These are phyloP conservation scores for Kuraishia borneana DNA, from an alignment of 805 yeast species.

Conservation along the genomic window DNA sequence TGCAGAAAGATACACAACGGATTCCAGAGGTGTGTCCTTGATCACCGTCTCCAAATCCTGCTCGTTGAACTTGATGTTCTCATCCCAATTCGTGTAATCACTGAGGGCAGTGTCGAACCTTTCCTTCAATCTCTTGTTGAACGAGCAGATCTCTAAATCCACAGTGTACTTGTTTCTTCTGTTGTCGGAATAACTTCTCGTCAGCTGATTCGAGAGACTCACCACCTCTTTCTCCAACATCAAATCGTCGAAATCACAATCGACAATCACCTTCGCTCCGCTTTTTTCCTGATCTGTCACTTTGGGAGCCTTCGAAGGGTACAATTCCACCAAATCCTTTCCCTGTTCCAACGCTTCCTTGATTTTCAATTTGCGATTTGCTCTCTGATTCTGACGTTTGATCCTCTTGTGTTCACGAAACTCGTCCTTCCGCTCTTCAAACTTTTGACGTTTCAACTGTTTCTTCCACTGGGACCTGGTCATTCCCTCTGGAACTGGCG, in stretches of 20 bases:
- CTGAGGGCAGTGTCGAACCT: constrained; percentile 59
- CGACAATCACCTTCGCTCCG: constrained; percentile 54
- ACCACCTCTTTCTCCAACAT: constrained; percentile 68
- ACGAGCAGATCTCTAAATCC: constrained; percentile 48
- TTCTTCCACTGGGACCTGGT: constrained; percentile 80
- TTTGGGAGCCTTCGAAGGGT: constrained; percentile 14
- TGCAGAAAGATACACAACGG: constrained; percentile 66
- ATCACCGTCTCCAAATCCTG: constrained; percentile 22
- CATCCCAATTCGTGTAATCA: constrained; percentile 56
- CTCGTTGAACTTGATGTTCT: constrained; percentile 32
- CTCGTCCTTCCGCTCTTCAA: constrained; percentile 61
- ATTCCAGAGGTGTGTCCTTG: constrained; percentile 16
- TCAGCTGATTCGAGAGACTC: constrained; percentile 70
- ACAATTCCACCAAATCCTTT: constrained; percentile 22
- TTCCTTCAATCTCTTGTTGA: constrained; percentile 51
- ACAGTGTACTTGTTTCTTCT: constrained; percentile 48
- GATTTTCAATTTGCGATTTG: constrained; percentile 17
- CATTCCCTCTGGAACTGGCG: constrained; percentile 82
- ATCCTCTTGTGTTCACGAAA: constrained; percentile 40
- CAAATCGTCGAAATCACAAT: constrained; percentile 83
- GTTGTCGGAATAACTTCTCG: constrained; percentile 73
- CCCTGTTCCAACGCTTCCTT: constrained; percentile 25
- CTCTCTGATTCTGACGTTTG: constrained; percentile 35
- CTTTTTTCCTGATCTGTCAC: constrained; percentile 32
- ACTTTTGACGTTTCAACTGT: constrained; percentile 33